These are phyloP conservation scores for Xanthoceras sorbifolium DNA, from an alignment of 345 rosid species.

Conservation along the genomic window DNA sequence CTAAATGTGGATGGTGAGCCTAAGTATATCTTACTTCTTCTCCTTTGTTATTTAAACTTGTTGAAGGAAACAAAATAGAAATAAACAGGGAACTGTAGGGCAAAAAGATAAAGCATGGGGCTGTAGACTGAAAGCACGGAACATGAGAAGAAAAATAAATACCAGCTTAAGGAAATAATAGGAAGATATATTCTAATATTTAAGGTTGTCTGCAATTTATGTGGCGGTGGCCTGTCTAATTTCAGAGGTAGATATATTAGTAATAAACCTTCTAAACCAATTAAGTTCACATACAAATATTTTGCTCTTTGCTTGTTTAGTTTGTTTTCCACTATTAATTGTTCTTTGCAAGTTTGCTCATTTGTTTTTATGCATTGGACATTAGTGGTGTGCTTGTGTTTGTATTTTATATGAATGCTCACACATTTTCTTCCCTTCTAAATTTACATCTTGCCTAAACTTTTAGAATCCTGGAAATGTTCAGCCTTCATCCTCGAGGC, in stretches of 20 bases:
- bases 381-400: conserved; percentile 2
- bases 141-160: neutral
- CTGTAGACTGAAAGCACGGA: neutral
- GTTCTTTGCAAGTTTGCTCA: neutral
- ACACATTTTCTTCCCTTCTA: conserved; percentile 16
- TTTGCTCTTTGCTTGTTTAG: conserved; percentile 2
- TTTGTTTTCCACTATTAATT: neutral
- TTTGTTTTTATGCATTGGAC: neutral
- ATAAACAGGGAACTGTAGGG: neutral
- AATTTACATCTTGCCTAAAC: conserved; percentile 18
- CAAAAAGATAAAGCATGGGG: neutral
- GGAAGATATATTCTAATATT: neutral
- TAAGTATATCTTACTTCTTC: neutral
- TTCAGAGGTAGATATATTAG: conserved; percentile 9
- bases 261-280: neutral
- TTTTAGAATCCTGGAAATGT: conserved; percentile 75
- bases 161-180: neutral
- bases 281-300: neutral
- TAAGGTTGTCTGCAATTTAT: conserved; percentile 1
- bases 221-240: neutral
- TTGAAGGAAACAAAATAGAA: neutral
- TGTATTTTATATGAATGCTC: neutral
- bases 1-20: neutral
- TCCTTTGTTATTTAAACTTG: too few relatives aligned
- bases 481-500: conserved; percentile 73